A percentile compares a stretch with the other conserved stretches of the same genome.
These are phyloP conservation scores for Tuber melanosporum DNA, from an alignment of 495 filamentous ascomycete genomes.

Conservation along the genomic window DNA sequence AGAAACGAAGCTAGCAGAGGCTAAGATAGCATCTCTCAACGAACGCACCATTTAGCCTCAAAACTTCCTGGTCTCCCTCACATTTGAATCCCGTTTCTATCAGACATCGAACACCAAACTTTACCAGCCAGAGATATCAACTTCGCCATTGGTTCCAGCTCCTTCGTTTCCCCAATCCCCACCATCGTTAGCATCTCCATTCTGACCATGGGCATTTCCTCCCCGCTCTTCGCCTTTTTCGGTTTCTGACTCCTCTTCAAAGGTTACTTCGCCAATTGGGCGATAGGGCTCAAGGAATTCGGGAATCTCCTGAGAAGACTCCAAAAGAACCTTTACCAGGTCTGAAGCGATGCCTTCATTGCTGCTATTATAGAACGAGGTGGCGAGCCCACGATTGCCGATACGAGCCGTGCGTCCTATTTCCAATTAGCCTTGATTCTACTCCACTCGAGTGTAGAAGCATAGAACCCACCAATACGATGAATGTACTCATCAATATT, in stretches of 20 bases:
- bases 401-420: slow-evolving; percentile 88
- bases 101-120: not conserved
- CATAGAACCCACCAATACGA: slow-evolving; percentile 65
- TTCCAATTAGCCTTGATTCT: slow-evolving; percentile 26
- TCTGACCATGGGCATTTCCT: slow-evolving; percentile 8
- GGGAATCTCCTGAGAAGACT: slow-evolving; percentile 68
- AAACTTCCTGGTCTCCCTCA: not conserved
- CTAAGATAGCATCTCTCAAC: not conserved
- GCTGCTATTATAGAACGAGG: slow-evolving; percentile 75
- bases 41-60: not conserved
- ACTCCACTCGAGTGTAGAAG: not conserved
- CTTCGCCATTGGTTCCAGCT: not conserved
- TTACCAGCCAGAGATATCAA: not conserved
- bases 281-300: slow-evolving; percentile 65
- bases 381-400: slow-evolving; percentile 76
- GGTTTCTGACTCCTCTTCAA: slow-evolving; percentile 36
- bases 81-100: not conserved
- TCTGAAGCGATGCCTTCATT: slow-evolving; percentile 63
- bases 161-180: slow-evolving; percentile 1
- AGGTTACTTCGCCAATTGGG: slow-evolving; percentile 33
- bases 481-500: slow-evolving; percentile 92
- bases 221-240: slow-evolving; percentile 24
- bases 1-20: not conserved
- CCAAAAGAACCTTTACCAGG: slow-evolving; percentile 70
- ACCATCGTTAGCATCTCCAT: not conserved